phyloP scores from a whole-genome alignment of 2,329 filamentous ascomycete genomes.

The Sporothrix brunneoviolacea region DNA sequence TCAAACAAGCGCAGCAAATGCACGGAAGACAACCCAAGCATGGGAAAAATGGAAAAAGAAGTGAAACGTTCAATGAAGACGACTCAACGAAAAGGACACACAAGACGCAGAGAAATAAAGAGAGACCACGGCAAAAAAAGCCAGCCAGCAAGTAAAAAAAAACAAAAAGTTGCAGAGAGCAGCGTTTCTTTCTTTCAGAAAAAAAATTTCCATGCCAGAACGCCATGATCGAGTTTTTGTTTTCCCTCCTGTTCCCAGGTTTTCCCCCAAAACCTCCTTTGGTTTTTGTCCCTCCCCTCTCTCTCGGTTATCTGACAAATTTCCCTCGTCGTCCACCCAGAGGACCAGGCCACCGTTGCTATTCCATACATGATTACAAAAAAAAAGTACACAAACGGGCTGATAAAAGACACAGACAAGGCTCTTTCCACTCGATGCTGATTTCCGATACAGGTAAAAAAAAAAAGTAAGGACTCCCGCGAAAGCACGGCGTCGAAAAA shows the following conservation, averaged over 20 bases:
- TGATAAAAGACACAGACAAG: neutral
- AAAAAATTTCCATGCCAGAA: neutral
- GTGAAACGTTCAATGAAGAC: too few species aligned
- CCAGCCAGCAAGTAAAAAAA: too few species aligned
- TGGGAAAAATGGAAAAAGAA: too few species aligned
- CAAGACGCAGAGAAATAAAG: too few species aligned
- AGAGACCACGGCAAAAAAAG: too few species aligned
- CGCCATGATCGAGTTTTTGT: neutral
- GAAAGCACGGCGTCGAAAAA: too few species aligned
- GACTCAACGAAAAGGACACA: too few species aligned
- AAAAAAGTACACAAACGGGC: neutral
- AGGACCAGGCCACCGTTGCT: neutral
- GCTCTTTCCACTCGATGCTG: conserved; percentile 2
- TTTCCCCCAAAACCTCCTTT: neutral
- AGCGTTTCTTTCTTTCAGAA: too few species aligned
- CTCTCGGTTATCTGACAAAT: neutral
- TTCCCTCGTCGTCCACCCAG: neutral
- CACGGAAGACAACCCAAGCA: too few species aligned
- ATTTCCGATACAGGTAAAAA: neutral
- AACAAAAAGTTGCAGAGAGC: too few species aligned
- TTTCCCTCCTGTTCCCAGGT: neutral
- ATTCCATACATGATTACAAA: conserved; percentile 1
- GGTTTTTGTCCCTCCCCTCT: neutral
- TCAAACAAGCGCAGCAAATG: too few species aligned
- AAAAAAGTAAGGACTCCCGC: too few species aligned